These are phyloP conservation scores for Fusarium hainanense DNA, from an alignment of 2,329 filamentous ascomycete species.

Conservation along the genomic window DNA sequence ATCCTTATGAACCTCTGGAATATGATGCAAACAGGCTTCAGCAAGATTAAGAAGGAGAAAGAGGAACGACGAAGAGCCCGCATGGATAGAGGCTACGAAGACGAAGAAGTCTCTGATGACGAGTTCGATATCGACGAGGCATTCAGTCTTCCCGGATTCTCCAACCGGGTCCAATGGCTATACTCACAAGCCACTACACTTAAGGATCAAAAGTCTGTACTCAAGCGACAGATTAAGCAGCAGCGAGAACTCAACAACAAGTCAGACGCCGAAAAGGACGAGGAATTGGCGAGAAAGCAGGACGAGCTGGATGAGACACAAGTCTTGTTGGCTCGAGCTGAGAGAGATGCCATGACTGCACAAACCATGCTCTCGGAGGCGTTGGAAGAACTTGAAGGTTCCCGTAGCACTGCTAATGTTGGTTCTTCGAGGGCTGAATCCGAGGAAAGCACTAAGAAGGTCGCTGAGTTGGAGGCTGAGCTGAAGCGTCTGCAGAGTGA, in stretches of 20 bases:
- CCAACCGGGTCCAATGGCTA: slow-evolving; percentile 80
- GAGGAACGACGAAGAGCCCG: slow-evolving; percentile 64
- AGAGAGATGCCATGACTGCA: slow-evolving; percentile 53
- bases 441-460: slow-evolving; percentile 52
- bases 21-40: slow-evolving; percentile 62
- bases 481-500: slow-evolving; percentile 50
- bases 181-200: slow-evolving; percentile 80
- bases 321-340: slow-evolving; percentile 51
- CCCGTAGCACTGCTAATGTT: slow-evolving; percentile 41
- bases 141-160: slow-evolving; percentile 82
- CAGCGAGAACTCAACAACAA: slow-evolving; percentile 93
- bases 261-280: slow-evolving; percentile 78
- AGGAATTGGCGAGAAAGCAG: slow-evolving; percentile 68
- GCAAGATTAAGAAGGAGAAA: slow-evolving; percentile 65
- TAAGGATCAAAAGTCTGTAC: slow-evolving; percentile 87
- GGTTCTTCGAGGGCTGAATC: slow-evolving; percentile 37
- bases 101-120: slow-evolving; percentile 71
- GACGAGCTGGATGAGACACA: slow-evolving; percentile 64
- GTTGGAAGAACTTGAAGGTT: slow-evolving; percentile 60
- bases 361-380: slow-evolving; percentile 63
- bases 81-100: slow-evolving; percentile 66
- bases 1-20: slow-evolving; percentile 68
- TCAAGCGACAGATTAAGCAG: slow-evolving; percentile 93
- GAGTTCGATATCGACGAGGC: slow-evolving; percentile 66
- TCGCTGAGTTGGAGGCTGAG: slow-evolving; percentile 53